Percentiles rank a stretch among this genome's conserved stretches.
phyloP scores from a whole-genome alignment of 805 yeast species.

The Yarrowia sp. region DNA sequence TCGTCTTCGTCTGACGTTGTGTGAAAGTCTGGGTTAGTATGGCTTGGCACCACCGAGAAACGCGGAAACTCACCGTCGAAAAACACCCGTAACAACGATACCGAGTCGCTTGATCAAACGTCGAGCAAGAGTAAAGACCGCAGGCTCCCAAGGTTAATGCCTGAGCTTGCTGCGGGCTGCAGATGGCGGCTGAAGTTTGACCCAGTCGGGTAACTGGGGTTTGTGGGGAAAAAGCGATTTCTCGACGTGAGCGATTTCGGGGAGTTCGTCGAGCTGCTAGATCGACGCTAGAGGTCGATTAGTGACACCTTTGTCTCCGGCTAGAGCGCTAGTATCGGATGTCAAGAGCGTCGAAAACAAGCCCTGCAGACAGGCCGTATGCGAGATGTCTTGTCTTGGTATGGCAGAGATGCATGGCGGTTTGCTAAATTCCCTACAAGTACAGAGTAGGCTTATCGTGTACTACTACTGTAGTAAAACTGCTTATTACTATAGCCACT shows the following conservation, averaged over 20 bases:
- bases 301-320: neutral
- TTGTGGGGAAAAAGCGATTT: conserved; percentile 12
- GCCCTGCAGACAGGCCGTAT: conserved; percentile 15
- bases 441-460: no score
- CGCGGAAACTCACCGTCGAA: no score
- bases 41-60: no score
- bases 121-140: conserved; percentile 21
- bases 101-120: neutral
- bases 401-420: no score
- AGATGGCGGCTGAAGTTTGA: neutral
- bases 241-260: no score
- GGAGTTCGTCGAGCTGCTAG: no score
- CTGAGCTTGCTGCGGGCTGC: conserved; percentile 20
- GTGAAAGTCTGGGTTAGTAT: conserved; percentile 8
- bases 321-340: neutral
- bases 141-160: conserved; percentile 16
- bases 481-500: no score
- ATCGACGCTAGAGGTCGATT: no score
- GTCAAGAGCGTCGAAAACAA: neutral
- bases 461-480: no score
- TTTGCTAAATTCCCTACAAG: no score
- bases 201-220: conserved; percentile 7
- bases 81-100: neutral
- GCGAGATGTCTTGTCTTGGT: conserved; percentile 6
- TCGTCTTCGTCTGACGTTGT: no score